Conservation (phyloP, 805 yeast genomes). For the Wickerhamiella bombiphila region DNA sequence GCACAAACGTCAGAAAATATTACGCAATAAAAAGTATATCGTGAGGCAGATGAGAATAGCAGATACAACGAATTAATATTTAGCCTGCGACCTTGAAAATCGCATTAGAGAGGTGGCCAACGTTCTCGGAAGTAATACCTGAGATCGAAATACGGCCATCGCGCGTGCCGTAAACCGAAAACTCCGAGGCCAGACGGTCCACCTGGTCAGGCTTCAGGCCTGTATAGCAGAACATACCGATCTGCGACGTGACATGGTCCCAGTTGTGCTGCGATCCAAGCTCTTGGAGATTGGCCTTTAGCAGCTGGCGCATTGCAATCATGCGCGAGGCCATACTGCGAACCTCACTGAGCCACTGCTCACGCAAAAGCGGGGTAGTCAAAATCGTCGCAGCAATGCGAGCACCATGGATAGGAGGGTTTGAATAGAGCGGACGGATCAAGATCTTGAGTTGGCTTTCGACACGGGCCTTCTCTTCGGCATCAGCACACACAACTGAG, state of each 20-base stretch:
- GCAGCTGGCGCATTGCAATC: slow-evolving; percentile 54
- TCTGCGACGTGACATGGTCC: slow-evolving; percentile 81
- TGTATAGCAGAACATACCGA: slow-evolving; percentile 94
- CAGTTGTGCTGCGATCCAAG: slow-evolving; percentile 78
- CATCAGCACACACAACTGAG: slow-evolving; percentile 43
- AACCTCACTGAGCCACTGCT: slow-evolving; percentile 76
- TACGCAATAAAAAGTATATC: no score
- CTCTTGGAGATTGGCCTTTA: slow-evolving; percentile 44
- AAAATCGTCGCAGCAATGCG: slow-evolving; percentile 71
- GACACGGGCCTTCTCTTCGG: slow-evolving; percentile 39
- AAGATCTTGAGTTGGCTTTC: slow-evolving; percentile 60
- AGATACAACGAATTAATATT: no score
- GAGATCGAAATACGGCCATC: slow-evolving; percentile 91
- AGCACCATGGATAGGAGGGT: slow-evolving; percentile 93
- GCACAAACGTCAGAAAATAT: no score
- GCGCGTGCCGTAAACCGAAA: slow-evolving; percentile 65
- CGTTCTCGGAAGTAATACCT: slow-evolving; percentile 71
- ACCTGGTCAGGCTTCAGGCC: slow-evolving; percentile 66
- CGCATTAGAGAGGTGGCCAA: slow-evolving; percentile 62
- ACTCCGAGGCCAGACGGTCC: slow-evolving; percentile 50
- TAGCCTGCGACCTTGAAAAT: slow-evolving; percentile 49
- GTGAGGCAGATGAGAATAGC: no score
- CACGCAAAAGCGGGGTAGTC: slow-evolving; percentile 46
- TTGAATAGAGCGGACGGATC: slow-evolving; percentile 75
- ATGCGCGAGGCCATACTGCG: slow-evolving; percentile 79